Evolutionary conservation across 306 rosid genomes (phyloP), one percentile per base, ranked within the genome.

Genomic region (Datisca glomerata): DNA sequence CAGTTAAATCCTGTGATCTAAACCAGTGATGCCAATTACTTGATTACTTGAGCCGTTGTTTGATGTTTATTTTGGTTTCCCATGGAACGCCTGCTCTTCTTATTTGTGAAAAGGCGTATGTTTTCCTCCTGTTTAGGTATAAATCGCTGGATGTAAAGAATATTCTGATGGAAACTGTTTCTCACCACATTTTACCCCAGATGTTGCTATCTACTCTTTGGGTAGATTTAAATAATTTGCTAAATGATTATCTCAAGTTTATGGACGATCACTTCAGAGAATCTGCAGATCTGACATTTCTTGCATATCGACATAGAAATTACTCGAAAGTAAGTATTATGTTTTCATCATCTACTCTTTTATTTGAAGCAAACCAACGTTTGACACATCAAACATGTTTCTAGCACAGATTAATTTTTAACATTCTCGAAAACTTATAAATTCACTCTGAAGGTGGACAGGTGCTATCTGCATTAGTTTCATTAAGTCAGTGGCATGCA

Each of bases 191-290:
- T 55, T 73, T 80, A 47, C 99, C 99, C 50, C 94, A 85, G 72
- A 78, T 84, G 92, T 50, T 72, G 76, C 69, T 51, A 39, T 91
- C 99, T 62, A 94, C 99, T 8, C 78, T 78, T 8, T 80, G 99
- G 99, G 41, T 24, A 0, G 93, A 75, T 67, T 60, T 73, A 57
- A 71, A 69, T 56, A 47, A 40, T 65, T 45, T 85, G 62, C 72
- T 91, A 44, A 80, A 73, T 63, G 99, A 85, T 60, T 91, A 91
- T 56, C 70, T 80, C 49, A 91, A 71, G 80, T 85, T 91, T 65
- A 91, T 91, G 99, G 96, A 85, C 67, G 99, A 91, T 43, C 78
- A 85, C 73, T 78, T 85, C 28, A 71, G 93, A 68, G 99, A 91
- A 69, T 91, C 96, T 64, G 99, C 99, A 10, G 96, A 91, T 69